Evolutionary conservation across 1,284 basidiomycete species (phyloP), one percentile per base, ranked within the genome.

Genomic region (Puccinia novopanici): DNA sequence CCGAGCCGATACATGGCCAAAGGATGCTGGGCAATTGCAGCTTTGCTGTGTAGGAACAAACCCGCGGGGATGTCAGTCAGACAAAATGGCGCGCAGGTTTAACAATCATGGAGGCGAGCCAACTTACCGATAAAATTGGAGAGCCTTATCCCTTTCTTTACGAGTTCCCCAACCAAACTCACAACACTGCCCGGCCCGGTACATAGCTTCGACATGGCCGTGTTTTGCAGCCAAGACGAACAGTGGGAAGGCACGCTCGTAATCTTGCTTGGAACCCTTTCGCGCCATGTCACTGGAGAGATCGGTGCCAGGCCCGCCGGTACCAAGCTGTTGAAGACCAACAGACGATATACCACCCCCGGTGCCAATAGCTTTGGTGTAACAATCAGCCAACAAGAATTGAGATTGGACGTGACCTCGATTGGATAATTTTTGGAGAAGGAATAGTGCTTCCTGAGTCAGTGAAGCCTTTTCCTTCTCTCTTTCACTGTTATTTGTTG

Each of bases 111-210:
- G n/a, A n/a, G n/a, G n/a, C n/a, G n/a, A n/a, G n/a, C n/a, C 40
- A 34, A 75, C 76, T 45, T 40, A 88, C 87, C 87, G 88, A 88
- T 93, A 98, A 87, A 95, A 98, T 82, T 93, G 91, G 63, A 98
- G 87, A 0, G 96, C 95, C 86, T 98, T 98, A 75, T 91, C 91
- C 30, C 90, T 91, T 86, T 99, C 97, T 37, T 94, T 90, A 70
- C 95, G 89, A 85, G 95, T 97, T 4, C 96, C 96, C 96, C 97
- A 99, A 30, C 95, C 97, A 85, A 98, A 96, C 88, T 99, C 97
- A 86, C 94, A 97, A 86, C 97, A 99, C 0, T 95, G 97, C 30
- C 95, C 97, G 0, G 95, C 93, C 70, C 96, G 92, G 87, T 96
- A 99, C 30, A 93, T 91, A 10, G 95, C 95, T 84, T 98, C 95